phyloP scores from a whole-genome alignment of 306 rosid genomes.

The Neltuma alba region DNA sequence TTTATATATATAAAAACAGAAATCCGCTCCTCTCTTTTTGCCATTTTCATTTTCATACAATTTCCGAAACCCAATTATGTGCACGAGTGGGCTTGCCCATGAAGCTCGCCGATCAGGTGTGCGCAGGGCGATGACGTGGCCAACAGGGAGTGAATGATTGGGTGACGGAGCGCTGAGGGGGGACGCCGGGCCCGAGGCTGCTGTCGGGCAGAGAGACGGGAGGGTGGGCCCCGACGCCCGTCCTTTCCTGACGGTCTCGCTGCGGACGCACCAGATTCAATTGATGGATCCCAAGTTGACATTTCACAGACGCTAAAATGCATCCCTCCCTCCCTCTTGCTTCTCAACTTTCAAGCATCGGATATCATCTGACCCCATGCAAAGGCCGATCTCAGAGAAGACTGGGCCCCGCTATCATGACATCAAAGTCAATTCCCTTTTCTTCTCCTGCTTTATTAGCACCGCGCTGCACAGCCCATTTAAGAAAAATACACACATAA shows the following conservation, averaged over 20 bases:
- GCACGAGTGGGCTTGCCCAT: conserved; percentile 31
- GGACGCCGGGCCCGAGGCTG: conserved; percentile 35
- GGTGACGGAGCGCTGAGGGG: background rate
- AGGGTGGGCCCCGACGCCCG: conserved; percentile 33
- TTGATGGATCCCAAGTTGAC: conserved; percentile 34
- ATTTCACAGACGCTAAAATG: conserved; percentile 8
- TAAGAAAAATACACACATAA: no score
- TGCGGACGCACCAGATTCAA: conserved; percentile 31
- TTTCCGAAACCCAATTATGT: background rate
- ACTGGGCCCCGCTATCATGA: background rate
- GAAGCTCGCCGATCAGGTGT: conserved; percentile 43
- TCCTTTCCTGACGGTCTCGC: conserved; percentile 33
- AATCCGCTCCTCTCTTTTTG: no score
- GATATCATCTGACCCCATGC: conserved; percentile 39
- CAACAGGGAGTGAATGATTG: conserved; percentile 1
- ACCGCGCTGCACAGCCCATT: background rate
- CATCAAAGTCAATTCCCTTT: conserved; percentile 12
- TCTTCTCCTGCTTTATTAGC: background rate
- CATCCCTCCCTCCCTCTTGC: background rate
- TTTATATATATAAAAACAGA: no score
- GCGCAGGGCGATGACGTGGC: conserved; percentile 28
- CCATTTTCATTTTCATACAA: no score
- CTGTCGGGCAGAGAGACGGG: conserved; percentile 29
- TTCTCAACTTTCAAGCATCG: conserved; percentile 39
- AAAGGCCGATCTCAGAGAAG: conserved; percentile 40